phyloP scores from a whole-genome alignment of 2,329 filamentous ascomycete genomes.

The Penicillium sp. region DNA sequence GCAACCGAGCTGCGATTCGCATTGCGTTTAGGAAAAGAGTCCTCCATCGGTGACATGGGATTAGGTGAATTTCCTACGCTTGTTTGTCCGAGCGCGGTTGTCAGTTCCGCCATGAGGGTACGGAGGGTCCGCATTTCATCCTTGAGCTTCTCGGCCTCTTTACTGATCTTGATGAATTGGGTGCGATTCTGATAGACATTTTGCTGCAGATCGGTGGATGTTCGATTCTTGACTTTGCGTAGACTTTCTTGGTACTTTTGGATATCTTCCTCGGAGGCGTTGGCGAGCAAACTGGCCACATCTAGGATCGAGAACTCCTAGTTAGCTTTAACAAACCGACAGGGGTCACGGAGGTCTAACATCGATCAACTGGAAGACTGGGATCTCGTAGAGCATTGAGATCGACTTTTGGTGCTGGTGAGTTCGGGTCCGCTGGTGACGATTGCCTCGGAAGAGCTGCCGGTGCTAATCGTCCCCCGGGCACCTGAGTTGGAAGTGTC shows the following conservation, averaged over 20 bases:
- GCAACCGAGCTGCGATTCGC: constrained; percentile 89
- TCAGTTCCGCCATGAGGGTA: constrained; percentile 89
- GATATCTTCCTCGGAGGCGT: constrained; percentile 85
- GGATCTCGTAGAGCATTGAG: constrained; percentile 76
- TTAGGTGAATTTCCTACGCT: constrained; percentile 53
- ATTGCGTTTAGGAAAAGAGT: constrained; percentile 51
- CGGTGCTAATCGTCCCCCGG: constrained; percentile 54
- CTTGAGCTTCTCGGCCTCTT: constrained; percentile 97
- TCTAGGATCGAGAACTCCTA: constrained; percentile 26
- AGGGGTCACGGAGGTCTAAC: constrained; percentile 45
- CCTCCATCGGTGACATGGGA: constrained; percentile 51
- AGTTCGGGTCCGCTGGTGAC: constrained; percentile 54
- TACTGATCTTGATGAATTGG: constrained; percentile 98
- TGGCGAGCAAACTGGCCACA: constrained; percentile 65
- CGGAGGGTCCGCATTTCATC: constrained; percentile 89
- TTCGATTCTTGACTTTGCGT: constrained; percentile 72
- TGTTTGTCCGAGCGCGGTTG: constrained; percentile 59
- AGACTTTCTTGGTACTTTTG: constrained; percentile 74
- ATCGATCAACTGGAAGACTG: constrained; percentile 74
- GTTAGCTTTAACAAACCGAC: constrained; percentile 12
- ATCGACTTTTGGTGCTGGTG: constrained; percentile 65
- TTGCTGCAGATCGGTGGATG: constrained; percentile 81
- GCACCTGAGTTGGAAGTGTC: constrained; percentile 54
- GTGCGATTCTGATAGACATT: constrained; percentile 96
- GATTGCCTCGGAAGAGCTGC: constrained; percentile 43